Evolutionary conservation across 352 stramenopile genomes (phyloP).

Genomic region (Bremia lactucae): DNA sequence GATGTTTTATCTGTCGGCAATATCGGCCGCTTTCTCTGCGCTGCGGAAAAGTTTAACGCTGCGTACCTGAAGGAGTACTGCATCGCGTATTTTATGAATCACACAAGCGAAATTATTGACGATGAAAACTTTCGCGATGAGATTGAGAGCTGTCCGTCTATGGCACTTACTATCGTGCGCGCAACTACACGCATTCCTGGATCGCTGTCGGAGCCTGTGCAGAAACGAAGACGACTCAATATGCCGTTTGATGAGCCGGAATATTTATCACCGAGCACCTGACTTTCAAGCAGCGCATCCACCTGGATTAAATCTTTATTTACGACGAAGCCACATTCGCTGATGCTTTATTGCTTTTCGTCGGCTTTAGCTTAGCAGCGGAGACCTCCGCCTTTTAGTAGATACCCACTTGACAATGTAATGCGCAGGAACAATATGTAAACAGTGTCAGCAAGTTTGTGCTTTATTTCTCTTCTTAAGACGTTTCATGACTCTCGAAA

Average conservation of each 20-base stretch:
- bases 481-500: slow-evolving; percentile 55
- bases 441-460: slow-evolving; percentile 11
- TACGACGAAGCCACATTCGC: slow-evolving; percentile 16
- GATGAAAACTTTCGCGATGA: slow-evolving; percentile 77
- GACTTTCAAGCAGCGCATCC: slow-evolving; percentile 2
- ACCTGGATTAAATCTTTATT: slow-evolving; percentile 25
- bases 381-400: slow-evolving; percentile 3
- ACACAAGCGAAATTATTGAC: slow-evolving; percentile 71
- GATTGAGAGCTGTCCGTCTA: slow-evolving; percentile 62
- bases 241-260: slow-evolving; percentile 76
- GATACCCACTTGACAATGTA: slow-evolving; percentile 1
- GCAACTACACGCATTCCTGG: slow-evolving; percentile 31
- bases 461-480: slow-evolving; percentile 12
- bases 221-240: slow-evolving; percentile 67
- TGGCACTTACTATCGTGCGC: slow-evolving; percentile 70
- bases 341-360: slow-evolving; percentile 3
- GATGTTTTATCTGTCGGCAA: slow-evolving; percentile 65
- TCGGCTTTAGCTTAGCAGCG: slow-evolving; percentile 11
- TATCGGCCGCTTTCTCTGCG: slow-evolving; percentile 65
- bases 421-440: slow-evolving; percentile 12
- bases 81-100: slow-evolving; percentile 63
- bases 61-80: slow-evolving; percentile 75
- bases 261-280: slow-evolving; percentile 25
- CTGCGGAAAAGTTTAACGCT: slow-evolving; percentile 79
- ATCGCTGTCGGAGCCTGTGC: slow-evolving; percentile 26